These are phyloP conservation scores for Cryphonectria radicalis DNA, from an alignment of 2,329 filamentous ascomycete genomes.

Conservation along the genomic window DNA sequence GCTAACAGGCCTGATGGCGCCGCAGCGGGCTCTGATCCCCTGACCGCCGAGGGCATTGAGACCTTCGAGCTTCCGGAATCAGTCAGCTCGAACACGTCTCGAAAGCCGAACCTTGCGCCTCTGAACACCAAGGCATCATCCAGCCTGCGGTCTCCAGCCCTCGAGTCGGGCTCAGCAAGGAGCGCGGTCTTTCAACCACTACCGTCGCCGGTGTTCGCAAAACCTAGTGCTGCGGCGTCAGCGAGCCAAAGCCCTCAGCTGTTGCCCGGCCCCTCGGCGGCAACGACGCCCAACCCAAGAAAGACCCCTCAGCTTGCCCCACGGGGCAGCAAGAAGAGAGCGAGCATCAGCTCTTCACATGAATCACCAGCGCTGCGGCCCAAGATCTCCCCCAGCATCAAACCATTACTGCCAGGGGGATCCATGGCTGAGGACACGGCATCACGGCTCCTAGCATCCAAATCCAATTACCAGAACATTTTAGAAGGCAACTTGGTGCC, in stretches of 20 bases:
- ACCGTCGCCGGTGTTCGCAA: slow-evolving; percentile 52
- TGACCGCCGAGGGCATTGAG: slow-evolving; percentile 58
- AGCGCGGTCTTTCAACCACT: slow-evolving; percentile 54
- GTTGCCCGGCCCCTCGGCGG: slow-evolving; percentile 54
- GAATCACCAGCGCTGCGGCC: slow-evolving; percentile 85
- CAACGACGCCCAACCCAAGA: slow-evolving; percentile 43
- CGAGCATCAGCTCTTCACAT: slow-evolving; percentile 70
- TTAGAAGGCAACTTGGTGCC: slow-evolving; percentile 90
- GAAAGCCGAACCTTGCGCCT: slow-evolving; percentile 50
- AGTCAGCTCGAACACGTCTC: slow-evolving; percentile 51
- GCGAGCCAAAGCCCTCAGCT: slow-evolving; percentile 70
- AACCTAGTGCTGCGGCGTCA: slow-evolving; percentile 49
- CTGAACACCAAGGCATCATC: slow-evolving; percentile 54
- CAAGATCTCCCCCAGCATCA: slow-evolving; percentile 92
- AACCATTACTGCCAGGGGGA: slow-evolving; percentile 75
- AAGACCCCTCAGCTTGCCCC: slow-evolving; percentile 62
- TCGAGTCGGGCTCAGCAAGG: slow-evolving; percentile 51
- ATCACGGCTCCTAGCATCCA: slow-evolving; percentile 82
- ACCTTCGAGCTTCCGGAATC: slow-evolving; percentile 75
- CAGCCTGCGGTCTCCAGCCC: slow-evolving; percentile 45
- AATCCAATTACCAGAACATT: slow-evolving; percentile 98
- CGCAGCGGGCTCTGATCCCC: slow-evolving; percentile 43
- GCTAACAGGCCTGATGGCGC: slow-evolving; percentile 52
- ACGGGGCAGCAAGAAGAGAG: slow-evolving; percentile 68
- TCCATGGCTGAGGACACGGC: slow-evolving; percentile 62